phyloP scores from a whole-genome alignment of 2,329 filamentous ascomycete species.

The Tothia fuscella region DNA sequence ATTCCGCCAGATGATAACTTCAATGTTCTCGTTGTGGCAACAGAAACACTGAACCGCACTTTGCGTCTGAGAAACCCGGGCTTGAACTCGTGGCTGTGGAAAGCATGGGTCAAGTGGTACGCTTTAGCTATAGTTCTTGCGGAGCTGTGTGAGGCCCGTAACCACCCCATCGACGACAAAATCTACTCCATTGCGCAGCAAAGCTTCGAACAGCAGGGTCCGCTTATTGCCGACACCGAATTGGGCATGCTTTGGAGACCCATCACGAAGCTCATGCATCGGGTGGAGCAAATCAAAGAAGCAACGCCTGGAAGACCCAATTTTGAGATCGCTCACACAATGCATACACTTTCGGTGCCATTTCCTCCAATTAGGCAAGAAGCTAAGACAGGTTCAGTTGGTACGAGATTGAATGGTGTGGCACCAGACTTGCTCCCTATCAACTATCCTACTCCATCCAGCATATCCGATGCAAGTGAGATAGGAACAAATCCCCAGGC shows the following conservation, averaged over 20 bases:
- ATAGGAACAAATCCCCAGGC: no score
- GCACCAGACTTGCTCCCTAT: no score
- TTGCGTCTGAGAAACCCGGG: slow-evolving; percentile 11
- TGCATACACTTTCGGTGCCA: no score
- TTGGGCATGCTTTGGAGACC: slow-evolving; percentile 14
- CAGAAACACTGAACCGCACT: background rate
- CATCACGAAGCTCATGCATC: slow-evolving; percentile 13
- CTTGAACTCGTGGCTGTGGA: slow-evolving; percentile 13
- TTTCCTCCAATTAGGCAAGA: no score
- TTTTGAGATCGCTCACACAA: no score
- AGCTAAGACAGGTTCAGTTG: no score
- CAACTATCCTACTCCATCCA: no score
- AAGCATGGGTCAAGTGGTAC: slow-evolving; percentile 15
- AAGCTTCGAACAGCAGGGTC: slow-evolving; percentile 10
- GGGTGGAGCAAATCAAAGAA: slow-evolving; percentile 9
- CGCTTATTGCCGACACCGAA: slow-evolving; percentile 12
- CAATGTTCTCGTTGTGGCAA: background rate
- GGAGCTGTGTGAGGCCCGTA: slow-evolving; percentile 8
- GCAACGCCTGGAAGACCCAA: no score
- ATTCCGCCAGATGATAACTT: background rate
- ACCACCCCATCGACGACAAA: background rate
- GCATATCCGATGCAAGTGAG: no score
- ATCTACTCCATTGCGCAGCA: background rate
- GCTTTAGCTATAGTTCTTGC: slow-evolving; percentile 14
- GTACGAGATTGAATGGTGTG: no score